Evolutionary conservation across 23 red algal genomes (phyloP).

Genomic region (Gracilaria caudata): DNA sequence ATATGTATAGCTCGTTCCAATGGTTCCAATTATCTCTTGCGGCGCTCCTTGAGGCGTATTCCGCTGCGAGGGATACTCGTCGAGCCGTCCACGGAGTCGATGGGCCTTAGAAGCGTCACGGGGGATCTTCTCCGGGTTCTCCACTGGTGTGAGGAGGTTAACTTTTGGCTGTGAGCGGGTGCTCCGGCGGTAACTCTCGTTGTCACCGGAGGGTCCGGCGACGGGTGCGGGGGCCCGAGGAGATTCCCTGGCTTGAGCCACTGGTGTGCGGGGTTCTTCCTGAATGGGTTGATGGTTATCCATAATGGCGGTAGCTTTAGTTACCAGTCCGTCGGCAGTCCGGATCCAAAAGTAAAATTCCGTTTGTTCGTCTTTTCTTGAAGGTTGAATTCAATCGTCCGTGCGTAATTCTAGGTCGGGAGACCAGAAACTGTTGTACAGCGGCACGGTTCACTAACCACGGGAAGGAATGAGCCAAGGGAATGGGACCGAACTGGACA

Average conservation of each 20-base stretch:
- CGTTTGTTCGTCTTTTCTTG: not conserved
- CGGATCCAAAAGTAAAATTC: not conserved
- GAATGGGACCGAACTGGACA: not conserved
- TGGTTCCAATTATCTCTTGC: not conserved
- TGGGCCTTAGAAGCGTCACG: not conserved
- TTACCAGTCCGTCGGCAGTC: constrained; percentile 8
- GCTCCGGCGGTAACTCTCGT: not conserved
- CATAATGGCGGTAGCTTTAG: constrained; percentile 4
- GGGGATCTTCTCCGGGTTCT: not conserved
- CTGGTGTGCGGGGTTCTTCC: not conserved
- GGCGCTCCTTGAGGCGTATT: not conserved
- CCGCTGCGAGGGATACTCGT: not conserved
- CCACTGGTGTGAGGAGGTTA: constrained; percentile 15
- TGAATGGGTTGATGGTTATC: constrained; percentile 1
- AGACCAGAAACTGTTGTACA: constrained; percentile 20
- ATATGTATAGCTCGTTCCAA: not conserved
- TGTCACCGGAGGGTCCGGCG: not conserved
- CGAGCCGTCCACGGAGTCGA: not conserved
- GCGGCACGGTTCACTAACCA: not conserved
- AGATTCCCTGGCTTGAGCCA: not conserved
- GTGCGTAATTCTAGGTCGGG: constrained; percentile 17
- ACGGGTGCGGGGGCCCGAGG: not conserved
- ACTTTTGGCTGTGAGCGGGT: constrained; percentile 5
- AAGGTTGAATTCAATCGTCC: not conserved
- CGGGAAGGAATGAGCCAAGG: not conserved